These are phyloP conservation scores for Phialemoniopsis sp. DNA, from an alignment of 2,329 filamentous ascomycete genomes.

Conservation along the genomic window DNA sequence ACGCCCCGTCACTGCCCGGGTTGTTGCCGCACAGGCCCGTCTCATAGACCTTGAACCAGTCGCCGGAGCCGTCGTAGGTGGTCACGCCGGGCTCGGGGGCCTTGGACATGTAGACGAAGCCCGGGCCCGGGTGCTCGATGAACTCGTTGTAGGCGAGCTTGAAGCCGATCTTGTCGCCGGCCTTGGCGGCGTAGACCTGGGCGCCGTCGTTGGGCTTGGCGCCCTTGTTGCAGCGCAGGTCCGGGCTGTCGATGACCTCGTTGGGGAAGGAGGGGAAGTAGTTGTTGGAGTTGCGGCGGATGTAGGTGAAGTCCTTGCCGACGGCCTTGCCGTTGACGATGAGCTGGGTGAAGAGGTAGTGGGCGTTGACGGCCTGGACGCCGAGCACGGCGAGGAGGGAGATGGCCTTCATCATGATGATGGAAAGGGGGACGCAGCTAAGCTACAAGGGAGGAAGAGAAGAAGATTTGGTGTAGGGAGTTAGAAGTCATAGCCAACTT, in stretches of 20 bases:
- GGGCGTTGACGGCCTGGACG: slow-evolving; percentile 13
- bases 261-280: slow-evolving; percentile 28
- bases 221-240: slow-evolving; percentile 39
- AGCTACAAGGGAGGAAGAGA: slow-evolving; percentile 13
- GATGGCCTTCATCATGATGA: slow-evolving; percentile 11
- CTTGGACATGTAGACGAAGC: slow-evolving; percentile 36
- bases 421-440: slow-evolving; percentile 6
- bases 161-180: slow-evolving; percentile 44
- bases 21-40: slow-evolving; percentile 15
- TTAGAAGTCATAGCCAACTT: no score
- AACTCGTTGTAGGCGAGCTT: slow-evolving; percentile 44
- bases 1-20: slow-evolving; percentile 11
- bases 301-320: slow-evolving; percentile 40
- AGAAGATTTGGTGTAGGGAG: slow-evolving; percentile 14
- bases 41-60: slow-evolving; percentile 25
- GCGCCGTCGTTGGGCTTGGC: slow-evolving; percentile 26
- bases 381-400: slow-evolving; percentile 9
- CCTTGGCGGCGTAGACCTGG: slow-evolving; percentile 38
- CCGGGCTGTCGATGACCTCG: slow-evolving; percentile 26
- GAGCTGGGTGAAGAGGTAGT: slow-evolving; percentile 31
- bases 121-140: slow-evolving; percentile 40
- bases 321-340: slow-evolving; percentile 36
- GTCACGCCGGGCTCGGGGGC: slow-evolving; percentile 26
- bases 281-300: slow-evolving; percentile 36
- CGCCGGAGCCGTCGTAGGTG: slow-evolving; percentile 16